A percentile compares a stretch with the other conserved stretches of the same genome.
Conservation (phyloP, 2,329 filamentous ascomycete genomes). For the Colletotrichum sp. region DNA sequence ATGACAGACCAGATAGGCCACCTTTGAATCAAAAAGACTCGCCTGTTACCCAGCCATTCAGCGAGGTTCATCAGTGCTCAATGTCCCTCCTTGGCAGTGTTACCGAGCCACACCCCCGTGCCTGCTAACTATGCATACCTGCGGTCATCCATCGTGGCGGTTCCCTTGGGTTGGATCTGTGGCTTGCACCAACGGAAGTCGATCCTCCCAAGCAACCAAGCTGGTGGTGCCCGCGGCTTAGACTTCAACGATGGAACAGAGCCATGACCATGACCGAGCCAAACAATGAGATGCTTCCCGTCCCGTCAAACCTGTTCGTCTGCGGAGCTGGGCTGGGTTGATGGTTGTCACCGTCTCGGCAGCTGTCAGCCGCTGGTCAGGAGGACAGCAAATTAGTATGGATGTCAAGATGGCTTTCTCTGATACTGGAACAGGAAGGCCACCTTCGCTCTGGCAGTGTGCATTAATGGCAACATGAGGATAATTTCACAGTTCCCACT, state of each 20-base stretch:
- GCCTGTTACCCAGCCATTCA: constrained; percentile 20
- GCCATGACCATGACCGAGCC: background rate
- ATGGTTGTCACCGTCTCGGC: background rate
- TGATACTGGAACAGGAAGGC: background rate
- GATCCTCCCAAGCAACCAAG: background rate
- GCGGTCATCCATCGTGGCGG: background rate
- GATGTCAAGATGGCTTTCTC: background rate
- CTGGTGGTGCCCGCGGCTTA: background rate
- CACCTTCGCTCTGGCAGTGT: background rate
- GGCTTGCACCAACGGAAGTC: background rate
- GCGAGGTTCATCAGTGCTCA: background rate
- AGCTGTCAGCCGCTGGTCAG: background rate
- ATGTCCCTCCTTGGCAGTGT: background rate
- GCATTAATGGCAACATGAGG: constrained; percentile 20
- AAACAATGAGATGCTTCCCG: background rate
- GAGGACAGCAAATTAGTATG: background rate
- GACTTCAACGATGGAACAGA: background rate
- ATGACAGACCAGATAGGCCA: constrained; percentile 12
- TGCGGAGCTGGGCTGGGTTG: background rate
- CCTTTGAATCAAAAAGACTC: constrained; percentile 14
- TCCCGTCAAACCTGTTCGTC: background rate
- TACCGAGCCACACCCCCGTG: background rate
- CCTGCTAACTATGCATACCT: background rate
- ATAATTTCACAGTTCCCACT: constrained; percentile 18
- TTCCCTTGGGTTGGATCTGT: background rate